phyloP scores from a whole-genome alignment of 225 moss, liverwort and hornwort genomes.

The Physcomitrium patens region DNA sequence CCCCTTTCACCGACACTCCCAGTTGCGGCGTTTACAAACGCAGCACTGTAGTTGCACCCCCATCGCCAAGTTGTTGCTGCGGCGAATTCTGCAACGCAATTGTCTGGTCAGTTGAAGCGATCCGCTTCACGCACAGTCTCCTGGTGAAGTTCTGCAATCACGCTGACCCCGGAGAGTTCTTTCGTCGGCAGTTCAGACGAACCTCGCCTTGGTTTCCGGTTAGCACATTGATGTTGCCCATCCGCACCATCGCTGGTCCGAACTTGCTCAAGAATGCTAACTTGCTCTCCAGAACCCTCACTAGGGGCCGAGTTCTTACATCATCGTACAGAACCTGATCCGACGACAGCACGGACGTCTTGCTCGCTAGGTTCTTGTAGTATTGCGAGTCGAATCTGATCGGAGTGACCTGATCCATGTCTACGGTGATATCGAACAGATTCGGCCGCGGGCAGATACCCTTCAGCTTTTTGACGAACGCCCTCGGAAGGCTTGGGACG shows the following conservation, averaged over 20 bases:
- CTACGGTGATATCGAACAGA: neutral
- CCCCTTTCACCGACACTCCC: no score
- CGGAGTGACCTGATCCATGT: slow-evolving; percentile 30
- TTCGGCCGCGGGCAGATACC: neutral
- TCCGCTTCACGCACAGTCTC: no score
- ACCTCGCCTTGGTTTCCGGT: neutral
- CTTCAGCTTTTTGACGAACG: slow-evolving; percentile 4
- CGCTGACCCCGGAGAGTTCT: neutral
- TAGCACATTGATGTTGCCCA: neutral
- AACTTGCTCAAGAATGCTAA: neutral
- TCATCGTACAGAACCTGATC: slow-evolving; percentile 19
- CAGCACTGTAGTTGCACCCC: no score
- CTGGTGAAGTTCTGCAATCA: no score
- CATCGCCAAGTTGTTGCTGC: no score
- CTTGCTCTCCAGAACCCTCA: neutral
- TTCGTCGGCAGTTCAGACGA: neutral
- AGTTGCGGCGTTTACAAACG: no score
- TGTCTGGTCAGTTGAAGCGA: no score
- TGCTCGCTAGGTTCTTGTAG: slow-evolving; percentile 15
- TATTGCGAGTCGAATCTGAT: slow-evolving; percentile 35
- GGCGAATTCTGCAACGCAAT: no score
- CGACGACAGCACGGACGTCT: slow-evolving; percentile 23
- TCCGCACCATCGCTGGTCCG: slow-evolving; percentile 14
- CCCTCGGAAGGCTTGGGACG: slow-evolving; percentile 4
- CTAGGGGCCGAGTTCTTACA: neutral